Conservation (phyloP, 805 yeast species). For the Wickerhamomyces sydowiorum region DNA sequence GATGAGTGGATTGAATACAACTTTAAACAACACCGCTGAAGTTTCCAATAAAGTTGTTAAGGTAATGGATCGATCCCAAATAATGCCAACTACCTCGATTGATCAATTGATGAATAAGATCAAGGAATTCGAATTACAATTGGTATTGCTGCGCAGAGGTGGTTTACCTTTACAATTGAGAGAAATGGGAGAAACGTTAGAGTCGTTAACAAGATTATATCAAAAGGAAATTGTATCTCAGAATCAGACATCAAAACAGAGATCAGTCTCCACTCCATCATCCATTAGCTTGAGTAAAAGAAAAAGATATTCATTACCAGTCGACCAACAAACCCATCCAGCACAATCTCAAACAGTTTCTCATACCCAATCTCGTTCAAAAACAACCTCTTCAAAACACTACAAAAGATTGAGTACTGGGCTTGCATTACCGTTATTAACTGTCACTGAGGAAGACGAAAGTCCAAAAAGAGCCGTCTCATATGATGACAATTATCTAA, state of each 20-base stretch:
- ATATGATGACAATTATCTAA: slow-evolving; percentile 18
- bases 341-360: neutral
- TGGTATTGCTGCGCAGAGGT: neutral
- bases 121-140: neutral
- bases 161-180: neutral
- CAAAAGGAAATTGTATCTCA: neutral
- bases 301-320: slow-evolving; percentile 19
- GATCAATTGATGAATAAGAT: neutral
- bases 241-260: slow-evolving; percentile 1
- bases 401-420: slow-evolving; percentile 24
- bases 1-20: neutral
- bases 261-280: slow-evolving; percentile 4
- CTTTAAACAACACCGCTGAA: neutral
- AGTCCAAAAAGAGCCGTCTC: slow-evolving; percentile 8
- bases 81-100: neutral
- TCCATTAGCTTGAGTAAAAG: slow-evolving; percentile 10
- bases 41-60: neutral
- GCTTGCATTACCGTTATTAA: slow-evolving; percentile 20
- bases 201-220: neutral
- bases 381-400: slow-evolving; percentile 6
- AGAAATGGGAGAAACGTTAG: neutral
- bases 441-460: slow-evolving; percentile 20
- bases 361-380: slow-evolving; percentile 1
- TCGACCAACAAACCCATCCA: slow-evolving; percentile 9
- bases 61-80: neutral